Evolutionary conservation across 2,329 filamentous ascomycete genomes (phyloP), one percentile per base, ranked within the genome.

Genomic region (Penicillium sp.): DNA sequence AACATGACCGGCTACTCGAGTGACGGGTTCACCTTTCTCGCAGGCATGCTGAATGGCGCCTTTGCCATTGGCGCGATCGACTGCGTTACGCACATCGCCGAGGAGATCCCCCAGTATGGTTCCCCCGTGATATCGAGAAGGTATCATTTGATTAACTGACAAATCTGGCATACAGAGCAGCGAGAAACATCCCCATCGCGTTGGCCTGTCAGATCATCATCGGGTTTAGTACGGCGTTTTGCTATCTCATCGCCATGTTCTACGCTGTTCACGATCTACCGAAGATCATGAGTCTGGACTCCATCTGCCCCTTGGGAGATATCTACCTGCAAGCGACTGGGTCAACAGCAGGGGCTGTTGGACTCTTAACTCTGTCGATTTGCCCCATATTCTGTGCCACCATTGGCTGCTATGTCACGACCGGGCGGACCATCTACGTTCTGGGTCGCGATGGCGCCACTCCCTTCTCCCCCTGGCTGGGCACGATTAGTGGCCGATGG

Each of bases 1-100:
- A 77, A 67, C 51, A 51, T 67, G 33, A 69, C 69, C 32, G 52
- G 68, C 16, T 67, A 64, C 41, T 46, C 55, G 2, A 74, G 68
- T 36, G 69, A 78, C 30, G 79, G 79, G 11, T 76, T 84, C n/a
- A 79, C 80, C 2, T 84, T 85, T 47, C 65, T 83, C 17, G 67
- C 77, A 1, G 81, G 81, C 13, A 81, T 84, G 59, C 69, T 85
- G 16, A 87, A 87, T 52, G 83, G 81, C 8, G 83, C 83, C 3
- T 87, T 79, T 57, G 77, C 78, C 30, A 77, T 86, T 8, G 84
- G 82, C 5, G 78, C 79, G 1, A 78, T 81, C 0, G 83, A 87
- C 55, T 78, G 79, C 33, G 77, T 80, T 1, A 78, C 77, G 1
- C 83, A 85, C 56, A 59, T 84, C 27, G 77, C 79, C 0, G 81